phyloP scores from a whole-genome alignment of 208 protist species.

The Leishmania arabica region DNA sequence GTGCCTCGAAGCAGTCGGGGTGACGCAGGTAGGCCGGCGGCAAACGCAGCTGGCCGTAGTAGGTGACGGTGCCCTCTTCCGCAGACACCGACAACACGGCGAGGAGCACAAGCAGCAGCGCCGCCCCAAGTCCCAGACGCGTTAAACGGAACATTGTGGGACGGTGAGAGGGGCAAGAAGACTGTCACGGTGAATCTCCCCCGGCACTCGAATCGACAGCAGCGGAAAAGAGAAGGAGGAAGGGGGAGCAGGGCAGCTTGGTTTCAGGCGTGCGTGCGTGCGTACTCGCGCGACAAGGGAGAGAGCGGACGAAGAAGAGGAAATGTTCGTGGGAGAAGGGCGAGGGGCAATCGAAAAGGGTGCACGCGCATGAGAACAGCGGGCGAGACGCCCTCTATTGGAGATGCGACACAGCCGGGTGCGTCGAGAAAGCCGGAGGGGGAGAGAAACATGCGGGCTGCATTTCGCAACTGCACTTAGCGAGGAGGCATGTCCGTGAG shows the following conservation, averaged over 20 bases:
- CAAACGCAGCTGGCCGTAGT: slow-evolving; percentile 63
- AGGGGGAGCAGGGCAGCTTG: not conserved
- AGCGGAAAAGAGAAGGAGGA: not conserved
- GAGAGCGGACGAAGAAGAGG: not conserved
- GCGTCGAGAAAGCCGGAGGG: not conserved
- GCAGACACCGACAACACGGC: not conserved
- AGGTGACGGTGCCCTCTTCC: slow-evolving; percentile 21
- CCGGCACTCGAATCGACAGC: not conserved
- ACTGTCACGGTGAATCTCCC: not conserved
- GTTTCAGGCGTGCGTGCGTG: not conserved
- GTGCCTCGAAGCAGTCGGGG: slow-evolving; percentile 40
- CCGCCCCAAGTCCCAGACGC: slow-evolving; percentile 1
- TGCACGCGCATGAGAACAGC: not conserved
- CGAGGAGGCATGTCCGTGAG: not conserved
- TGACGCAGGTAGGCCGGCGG: slow-evolving; percentile 51
- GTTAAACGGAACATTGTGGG: not conserved
- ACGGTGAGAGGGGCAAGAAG: not conserved
- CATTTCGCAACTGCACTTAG: too few species aligned
- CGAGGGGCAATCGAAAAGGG: not conserved
- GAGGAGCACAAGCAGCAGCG: slow-evolving; percentile 11
- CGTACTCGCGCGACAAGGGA: too few species aligned
- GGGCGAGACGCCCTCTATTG: not conserved
- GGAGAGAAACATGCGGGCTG: not conserved
- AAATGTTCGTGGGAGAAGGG: not conserved
- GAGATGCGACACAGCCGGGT: not conserved